A percentile compares a stretch with the other conserved stretches of the same genome.
Conservation (phyloP, 495 filamentous ascomycete species). For the Talaromyces liani region DNA sequence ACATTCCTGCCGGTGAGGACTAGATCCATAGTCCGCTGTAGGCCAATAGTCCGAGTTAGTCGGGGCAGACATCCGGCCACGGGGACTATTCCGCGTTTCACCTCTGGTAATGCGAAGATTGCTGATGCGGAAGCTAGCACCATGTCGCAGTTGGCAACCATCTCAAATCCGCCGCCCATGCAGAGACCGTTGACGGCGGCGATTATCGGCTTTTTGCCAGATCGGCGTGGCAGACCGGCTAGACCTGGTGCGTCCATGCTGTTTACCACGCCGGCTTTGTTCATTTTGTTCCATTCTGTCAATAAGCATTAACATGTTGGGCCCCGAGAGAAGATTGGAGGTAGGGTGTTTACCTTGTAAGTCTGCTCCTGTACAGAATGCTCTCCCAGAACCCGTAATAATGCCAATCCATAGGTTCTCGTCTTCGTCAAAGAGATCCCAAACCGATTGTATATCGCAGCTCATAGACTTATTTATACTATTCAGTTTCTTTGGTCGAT, state of each 20-base stretch:
- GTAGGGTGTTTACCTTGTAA: slow-evolving; percentile 24
- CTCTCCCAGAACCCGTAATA: slow-evolving; percentile 46
- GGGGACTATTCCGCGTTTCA: slow-evolving; percentile 60
- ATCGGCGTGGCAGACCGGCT: slow-evolving; percentile 46
- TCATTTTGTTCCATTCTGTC: slow-evolving; percentile 34
- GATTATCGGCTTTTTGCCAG: slow-evolving; percentile 53
- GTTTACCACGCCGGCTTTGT: slow-evolving; percentile 28
- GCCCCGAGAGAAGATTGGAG: neutral
- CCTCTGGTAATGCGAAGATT: slow-evolving; percentile 59
- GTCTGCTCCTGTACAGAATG: slow-evolving; percentile 53
- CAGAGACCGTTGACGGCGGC: slow-evolving; percentile 71
- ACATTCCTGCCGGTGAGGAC: slow-evolving; percentile 57
- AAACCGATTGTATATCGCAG: slow-evolving; percentile 39
- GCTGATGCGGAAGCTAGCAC: slow-evolving; percentile 50
- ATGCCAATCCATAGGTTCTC: slow-evolving; percentile 45
- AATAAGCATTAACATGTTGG: too few relatives aligned
- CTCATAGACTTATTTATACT: slow-evolving; percentile 39
- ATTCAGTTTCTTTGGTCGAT: slow-evolving; percentile 40
- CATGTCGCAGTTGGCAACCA: slow-evolving; percentile 63
- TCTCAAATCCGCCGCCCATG: slow-evolving; percentile 69
- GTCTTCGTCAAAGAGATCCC: slow-evolving; percentile 45
- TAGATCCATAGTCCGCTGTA: slow-evolving; percentile 65
- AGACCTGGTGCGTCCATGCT: slow-evolving; percentile 43
- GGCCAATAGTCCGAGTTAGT: slow-evolving; percentile 57
- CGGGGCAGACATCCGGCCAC: slow-evolving; percentile 66